Conservation (phyloP, 768 basidiomycete genomes). For the Piloderma croceum region DNA sequence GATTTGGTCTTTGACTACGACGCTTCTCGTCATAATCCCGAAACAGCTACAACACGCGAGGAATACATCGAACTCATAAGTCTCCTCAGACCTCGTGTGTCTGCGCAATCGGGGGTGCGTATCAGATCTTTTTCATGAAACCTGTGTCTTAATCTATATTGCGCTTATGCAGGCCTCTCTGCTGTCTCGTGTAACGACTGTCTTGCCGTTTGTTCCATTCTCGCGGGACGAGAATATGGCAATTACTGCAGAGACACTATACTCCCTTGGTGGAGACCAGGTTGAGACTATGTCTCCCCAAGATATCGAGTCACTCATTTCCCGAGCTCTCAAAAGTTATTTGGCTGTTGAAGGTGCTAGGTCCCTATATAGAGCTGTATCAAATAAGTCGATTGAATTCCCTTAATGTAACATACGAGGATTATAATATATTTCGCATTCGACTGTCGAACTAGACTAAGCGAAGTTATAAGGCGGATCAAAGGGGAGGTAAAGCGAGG, state of each 20-base stretch:
- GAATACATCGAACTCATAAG: constrained; percentile 71
- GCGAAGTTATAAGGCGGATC: too few species aligned
- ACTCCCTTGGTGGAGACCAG: constrained; percentile 51
- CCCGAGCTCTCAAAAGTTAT: constrained; percentile 51
- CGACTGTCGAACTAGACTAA: too few species aligned
- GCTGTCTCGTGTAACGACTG: constrained; percentile 72
- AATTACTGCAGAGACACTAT: constrained; percentile 67
- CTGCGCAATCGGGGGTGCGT: constrained; percentile 72
- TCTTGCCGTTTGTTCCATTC: constrained; percentile 80
- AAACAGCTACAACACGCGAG: constrained; percentile 53
- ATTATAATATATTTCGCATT: too few species aligned
- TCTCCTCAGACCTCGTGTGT: constrained; percentile 59
- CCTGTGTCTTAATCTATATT: constrained; percentile 45
- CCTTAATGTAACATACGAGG: constrained; percentile 26
- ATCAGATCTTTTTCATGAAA: constrained; percentile 28
- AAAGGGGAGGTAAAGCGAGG: too few species aligned
- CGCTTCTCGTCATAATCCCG: constrained; percentile 42
- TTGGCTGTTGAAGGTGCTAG: constrained; percentile 70
- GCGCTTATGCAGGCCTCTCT: constrained; percentile 58
- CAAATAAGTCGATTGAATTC: constrained; percentile 63
- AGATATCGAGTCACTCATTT: constrained; percentile 54
- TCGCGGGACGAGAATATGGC: constrained; percentile 68
- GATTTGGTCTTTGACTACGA: constrained; percentile 70
- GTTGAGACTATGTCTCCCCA: constrained; percentile 42
- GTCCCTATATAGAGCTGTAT: constrained; percentile 73